Conservation (phyloP, 352 stramenopile genomes). For the Aphanomyces astaci region DNA sequence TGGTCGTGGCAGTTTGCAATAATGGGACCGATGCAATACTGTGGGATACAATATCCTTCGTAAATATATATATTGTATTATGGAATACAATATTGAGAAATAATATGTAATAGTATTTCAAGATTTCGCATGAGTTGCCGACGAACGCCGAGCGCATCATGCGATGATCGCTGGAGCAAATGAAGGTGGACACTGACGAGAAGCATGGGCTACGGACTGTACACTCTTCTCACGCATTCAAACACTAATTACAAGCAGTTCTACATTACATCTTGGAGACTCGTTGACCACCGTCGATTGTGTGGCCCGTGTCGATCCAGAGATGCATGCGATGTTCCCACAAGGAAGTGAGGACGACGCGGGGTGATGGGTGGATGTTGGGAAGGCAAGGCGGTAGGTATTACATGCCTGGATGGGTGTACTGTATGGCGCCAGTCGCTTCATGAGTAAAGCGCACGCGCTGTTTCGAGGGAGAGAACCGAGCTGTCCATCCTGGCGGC, state of each 20-base stretch:
- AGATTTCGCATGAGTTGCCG: background rate
- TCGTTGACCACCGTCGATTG: background rate
- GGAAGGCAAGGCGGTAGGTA: background rate
- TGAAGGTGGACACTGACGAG: too few species aligned
- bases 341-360: background rate
- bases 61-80: too few species aligned
- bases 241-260: background rate
- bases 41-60: background rate
- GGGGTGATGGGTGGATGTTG: background rate
- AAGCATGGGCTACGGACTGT: too few species aligned
- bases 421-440: conserved; percentile 4
- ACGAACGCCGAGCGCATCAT: too few species aligned
- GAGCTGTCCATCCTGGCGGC: conserved; percentile 14
- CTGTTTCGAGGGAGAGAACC: conserved; percentile 12
- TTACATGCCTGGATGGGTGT: conserved; percentile 9
- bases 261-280: background rate
- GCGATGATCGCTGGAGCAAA: too few species aligned
- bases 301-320: background rate
- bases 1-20: background rate
- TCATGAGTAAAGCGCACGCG: conserved; percentile 14
- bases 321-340: background rate
- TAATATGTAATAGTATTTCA: background rate
- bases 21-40: background rate
- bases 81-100: too few species aligned
- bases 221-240: background rate